Evolutionary conservation across 78 protist species (phyloP).

Genomic region (Ministeria vibrans): DNA sequence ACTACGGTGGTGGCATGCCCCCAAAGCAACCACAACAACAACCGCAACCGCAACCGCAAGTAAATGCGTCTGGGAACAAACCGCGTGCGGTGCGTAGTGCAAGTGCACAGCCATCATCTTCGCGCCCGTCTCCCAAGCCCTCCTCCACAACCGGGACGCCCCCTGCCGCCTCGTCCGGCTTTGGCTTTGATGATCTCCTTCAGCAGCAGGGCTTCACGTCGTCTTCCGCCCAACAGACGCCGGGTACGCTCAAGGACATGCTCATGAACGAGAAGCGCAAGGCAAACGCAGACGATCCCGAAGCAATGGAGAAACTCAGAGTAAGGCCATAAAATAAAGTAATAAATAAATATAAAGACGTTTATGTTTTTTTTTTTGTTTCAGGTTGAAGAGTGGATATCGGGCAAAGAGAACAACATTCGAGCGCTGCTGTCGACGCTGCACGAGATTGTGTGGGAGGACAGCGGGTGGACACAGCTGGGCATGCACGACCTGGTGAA

Average conservation of each 20-base stretch:
- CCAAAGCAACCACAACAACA: no score
- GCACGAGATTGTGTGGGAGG: slow-evolving; percentile 60
- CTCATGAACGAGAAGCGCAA: not conserved
- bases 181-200: slow-evolving; percentile 13
- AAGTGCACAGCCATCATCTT: no score
- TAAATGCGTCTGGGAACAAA: no score
- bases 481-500: slow-evolving; percentile 26
- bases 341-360: no score
- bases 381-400: slow-evolving; percentile 4
- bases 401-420: slow-evolving; percentile 30
- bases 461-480: slow-evolving; percentile 48
- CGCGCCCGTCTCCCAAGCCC: no score
- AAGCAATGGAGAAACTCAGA: not conserved
- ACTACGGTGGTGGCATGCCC: no score
- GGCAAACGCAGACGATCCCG: not conserved
- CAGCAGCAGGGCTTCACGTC: slow-evolving; percentile 3
- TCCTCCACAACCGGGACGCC: no score
- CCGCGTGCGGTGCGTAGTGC: no score
- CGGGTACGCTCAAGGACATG: not conserved
- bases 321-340: no score
- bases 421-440: slow-evolving; percentile 40
- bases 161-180: no score
- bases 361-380: not conserved
- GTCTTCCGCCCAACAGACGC: not conserved
- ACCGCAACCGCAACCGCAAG: no score